Percentiles rank a stretch among this genome's conserved stretches.
Evolutionary conservation across 345 rosid genomes (phyloP).

Genomic region (Eucalyptus marginata): DNA sequence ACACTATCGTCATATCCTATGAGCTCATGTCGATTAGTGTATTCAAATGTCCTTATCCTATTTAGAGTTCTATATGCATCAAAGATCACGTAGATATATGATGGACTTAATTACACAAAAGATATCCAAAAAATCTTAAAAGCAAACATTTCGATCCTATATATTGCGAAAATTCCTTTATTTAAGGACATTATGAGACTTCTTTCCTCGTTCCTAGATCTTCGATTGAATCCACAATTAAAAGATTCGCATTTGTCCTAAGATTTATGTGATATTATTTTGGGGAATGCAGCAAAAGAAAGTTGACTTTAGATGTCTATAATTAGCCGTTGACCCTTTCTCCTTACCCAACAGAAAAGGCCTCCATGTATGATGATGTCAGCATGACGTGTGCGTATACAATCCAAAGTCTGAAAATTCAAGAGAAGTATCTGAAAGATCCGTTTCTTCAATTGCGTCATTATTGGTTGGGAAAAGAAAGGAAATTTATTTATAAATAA

Average conservation of each 20-base stretch:
- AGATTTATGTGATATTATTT: background rate
- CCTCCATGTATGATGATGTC: background rate
- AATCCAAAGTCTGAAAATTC: background rate
- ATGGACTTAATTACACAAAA: background rate
- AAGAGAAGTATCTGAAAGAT: background rate
- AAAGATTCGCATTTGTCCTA: background rate
- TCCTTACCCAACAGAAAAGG: background rate
- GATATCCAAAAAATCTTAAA: background rate
- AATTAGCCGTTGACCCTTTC: background rate
- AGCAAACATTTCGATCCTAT: rapidly evolving
- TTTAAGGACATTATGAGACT: background rate
- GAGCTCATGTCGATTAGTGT: background rate
- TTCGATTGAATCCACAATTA: background rate
- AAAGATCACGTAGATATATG: background rate
- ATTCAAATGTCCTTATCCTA: background rate
- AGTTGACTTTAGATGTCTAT: background rate
- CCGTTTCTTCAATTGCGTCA: background rate
- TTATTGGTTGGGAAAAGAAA: background rate
- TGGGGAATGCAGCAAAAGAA: background rate
- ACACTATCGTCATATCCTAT: too few species aligned
- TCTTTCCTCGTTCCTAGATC: background rate
- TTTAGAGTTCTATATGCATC: background rate
- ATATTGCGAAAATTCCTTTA: background rate
- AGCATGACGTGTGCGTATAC: background rate
- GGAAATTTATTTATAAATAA: background rate